phyloP scores from a whole-genome alignment of 129 eudicot genomes.

The Tanacetum coccineum region DNA sequence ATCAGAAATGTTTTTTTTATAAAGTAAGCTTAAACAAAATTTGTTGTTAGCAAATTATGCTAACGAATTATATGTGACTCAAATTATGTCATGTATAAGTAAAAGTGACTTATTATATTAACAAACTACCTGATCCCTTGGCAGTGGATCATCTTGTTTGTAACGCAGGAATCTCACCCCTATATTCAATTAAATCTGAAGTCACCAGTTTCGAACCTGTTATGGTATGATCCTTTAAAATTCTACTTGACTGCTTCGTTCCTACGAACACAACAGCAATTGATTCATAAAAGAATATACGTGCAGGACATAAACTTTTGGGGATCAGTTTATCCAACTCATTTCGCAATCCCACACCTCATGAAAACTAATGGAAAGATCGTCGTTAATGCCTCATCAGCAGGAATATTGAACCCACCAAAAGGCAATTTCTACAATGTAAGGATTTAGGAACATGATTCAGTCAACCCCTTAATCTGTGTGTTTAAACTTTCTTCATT shows the following conservation, averaged over 20 bases:
- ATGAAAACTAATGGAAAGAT: slow-evolving; percentile 28
- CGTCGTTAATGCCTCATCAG: slow-evolving; percentile 25
- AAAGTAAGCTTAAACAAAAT: no score
- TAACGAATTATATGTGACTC: no score
- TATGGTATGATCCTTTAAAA: slow-evolving; percentile 28
- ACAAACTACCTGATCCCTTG: not conserved
- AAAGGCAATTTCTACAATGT: slow-evolving; percentile 26
- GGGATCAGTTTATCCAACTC: slow-evolving; percentile 29
- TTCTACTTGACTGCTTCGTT: no score
- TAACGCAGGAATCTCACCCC: slow-evolving; percentile 42
- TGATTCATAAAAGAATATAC: not conserved
- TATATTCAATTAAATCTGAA: slow-evolving; percentile 19
- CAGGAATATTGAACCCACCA: slow-evolving; percentile 31
- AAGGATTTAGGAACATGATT: no score
- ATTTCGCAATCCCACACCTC: slow-evolving; percentile 28
- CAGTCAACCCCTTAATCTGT: no score
- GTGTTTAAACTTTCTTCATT: no score
- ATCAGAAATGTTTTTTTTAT: no score
- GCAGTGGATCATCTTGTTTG: slow-evolving; percentile 60
- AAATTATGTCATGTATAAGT: no score
- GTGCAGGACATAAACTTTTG: slow-evolving; percentile 32
- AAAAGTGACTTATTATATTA: not conserved
- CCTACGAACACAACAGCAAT: no score
- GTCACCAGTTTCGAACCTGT: slow-evolving; percentile 27
- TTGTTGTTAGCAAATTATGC: no score